A percentile compares a stretch with the other conserved stretches of the same genome.
Evolutionary conservation across 2,329 filamentous ascomycete species (phyloP).

Genomic region (Neopestalotiopsis sp.): DNA sequence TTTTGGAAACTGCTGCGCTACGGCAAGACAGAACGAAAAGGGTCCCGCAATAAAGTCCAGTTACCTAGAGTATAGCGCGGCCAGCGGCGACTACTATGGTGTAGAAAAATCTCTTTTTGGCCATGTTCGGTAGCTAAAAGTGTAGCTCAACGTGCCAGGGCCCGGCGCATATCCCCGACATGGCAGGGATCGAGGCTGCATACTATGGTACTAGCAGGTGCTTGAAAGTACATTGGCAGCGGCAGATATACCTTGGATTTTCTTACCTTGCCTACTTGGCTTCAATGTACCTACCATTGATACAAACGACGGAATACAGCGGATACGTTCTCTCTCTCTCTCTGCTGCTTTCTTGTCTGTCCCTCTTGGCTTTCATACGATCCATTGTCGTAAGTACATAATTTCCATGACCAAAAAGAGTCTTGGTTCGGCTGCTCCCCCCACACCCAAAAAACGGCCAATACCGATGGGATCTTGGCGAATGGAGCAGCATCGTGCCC

Average conservation of each 20-base stretch:
- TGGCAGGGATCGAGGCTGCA: conserved; percentile 1
- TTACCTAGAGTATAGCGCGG: not conserved
- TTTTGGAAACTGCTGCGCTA: not conserved
- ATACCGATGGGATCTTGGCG: conserved; percentile 14
- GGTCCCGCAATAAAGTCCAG: not conserved
- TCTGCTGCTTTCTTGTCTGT: no score
- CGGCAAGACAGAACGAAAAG: not conserved
- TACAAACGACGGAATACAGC: no score
- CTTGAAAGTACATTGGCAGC: not conserved
- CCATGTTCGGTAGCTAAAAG: not conserved
- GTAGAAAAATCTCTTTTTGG: not conserved
- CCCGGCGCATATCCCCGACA: not conserved
- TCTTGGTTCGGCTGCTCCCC: not conserved
- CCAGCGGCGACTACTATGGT: not conserved
- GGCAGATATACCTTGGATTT: not conserved
- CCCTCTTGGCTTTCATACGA: no score
- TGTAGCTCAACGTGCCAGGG: not conserved
- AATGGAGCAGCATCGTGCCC: conserved; percentile 13
- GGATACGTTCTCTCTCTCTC: no score
- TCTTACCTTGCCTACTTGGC: no score
- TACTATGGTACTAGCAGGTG: not conserved
- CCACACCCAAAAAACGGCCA: conserved; percentile 10
- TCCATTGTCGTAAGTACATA: not conserved
- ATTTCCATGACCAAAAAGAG: not conserved
- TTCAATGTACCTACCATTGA: no score